phyloP scores from a whole-genome alignment of 176 grass and related monocot genomes.

The Avena eriantha region DNA sequence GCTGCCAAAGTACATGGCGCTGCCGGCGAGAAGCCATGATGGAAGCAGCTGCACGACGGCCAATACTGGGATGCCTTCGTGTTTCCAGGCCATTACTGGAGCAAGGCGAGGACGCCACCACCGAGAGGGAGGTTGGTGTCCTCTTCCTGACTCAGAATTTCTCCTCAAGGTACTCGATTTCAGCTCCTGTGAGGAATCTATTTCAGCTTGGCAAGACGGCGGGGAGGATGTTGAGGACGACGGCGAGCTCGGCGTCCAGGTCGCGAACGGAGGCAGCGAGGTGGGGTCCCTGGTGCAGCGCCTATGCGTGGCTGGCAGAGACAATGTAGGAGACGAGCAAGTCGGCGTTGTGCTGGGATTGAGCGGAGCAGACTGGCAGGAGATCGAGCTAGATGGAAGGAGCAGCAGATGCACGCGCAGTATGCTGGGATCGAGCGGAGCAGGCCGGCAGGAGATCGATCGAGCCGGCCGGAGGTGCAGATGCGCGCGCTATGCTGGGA shows the following conservation, averaged over 20 bases:
- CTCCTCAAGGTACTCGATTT: conserved; percentile 84
- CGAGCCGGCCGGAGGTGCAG: no score
- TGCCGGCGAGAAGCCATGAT: no score
- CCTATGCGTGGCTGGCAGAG: conserved; percentile 68
- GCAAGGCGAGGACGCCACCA: conserved; percentile 69
- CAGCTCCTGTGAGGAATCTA: no score
- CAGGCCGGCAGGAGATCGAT: no score
- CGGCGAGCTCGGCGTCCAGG: conserved; percentile 83
- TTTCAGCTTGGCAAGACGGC: conserved; percentile 61
- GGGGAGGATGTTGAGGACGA: conserved; percentile 79
- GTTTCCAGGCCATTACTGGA: conserved; percentile 50
- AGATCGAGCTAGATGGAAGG: no score
- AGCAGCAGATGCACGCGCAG: no score
- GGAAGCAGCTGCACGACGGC: not conserved
- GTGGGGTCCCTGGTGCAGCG: conserved; percentile 54
- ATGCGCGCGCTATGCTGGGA: no score
- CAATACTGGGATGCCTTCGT: conserved; percentile 32
- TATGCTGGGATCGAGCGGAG: no score
- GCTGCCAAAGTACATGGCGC: no score
- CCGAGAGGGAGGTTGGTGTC: conserved; percentile 70
- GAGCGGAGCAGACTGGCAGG: no score
- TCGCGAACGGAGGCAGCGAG: conserved; percentile 76
- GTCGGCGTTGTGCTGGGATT: no score
- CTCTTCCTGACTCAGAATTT: conserved; percentile 78
- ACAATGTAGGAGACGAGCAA: conserved; percentile 77